These are phyloP conservation scores for Ophiocordyceps unilateralis DNA, from an alignment of 2,329 filamentous ascomycete genomes.

Conservation along the genomic window DNA sequence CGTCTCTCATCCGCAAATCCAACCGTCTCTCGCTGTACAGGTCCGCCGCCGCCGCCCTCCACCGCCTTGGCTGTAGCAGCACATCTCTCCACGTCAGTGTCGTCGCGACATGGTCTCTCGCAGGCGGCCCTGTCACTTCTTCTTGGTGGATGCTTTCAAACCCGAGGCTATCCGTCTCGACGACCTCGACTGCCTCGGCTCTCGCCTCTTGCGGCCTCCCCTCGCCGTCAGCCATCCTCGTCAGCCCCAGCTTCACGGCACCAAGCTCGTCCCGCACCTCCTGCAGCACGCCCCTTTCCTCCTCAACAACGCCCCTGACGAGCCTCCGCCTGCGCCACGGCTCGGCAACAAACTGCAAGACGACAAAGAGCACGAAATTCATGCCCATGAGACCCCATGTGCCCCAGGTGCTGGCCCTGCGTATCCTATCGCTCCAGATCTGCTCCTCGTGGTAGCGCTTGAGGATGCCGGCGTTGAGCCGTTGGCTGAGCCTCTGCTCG, in stretches of 20 bases:
- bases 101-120: not conserved
- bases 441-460: slow-evolving; percentile 96
- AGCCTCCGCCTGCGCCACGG: slow-evolving; percentile 74
- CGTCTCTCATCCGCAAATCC: slow-evolving; percentile 48
- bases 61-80: slow-evolving; percentile 23
- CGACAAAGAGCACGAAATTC: slow-evolving; percentile 76
- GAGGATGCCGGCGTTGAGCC: slow-evolving; percentile 67
- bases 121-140: not conserved
- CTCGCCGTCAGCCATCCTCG: slow-evolving; percentile 4
- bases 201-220: slow-evolving; percentile 1
- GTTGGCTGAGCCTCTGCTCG: slow-evolving; percentile 58
- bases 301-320: slow-evolving; percentile 67
- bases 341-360: slow-evolving; percentile 79
- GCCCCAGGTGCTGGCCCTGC: slow-evolving; percentile 92
- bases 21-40: slow-evolving; percentile 49
- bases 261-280: slow-evolving; percentile 27
- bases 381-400: slow-evolving; percentile 97
- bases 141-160: too few relatives aligned
- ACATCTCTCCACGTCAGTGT: slow-evolving; percentile 23
- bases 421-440: slow-evolving; percentile 96
- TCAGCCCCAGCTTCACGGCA: slow-evolving; percentile 13
- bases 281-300: slow-evolving; percentile 44
- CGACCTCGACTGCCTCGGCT: not conserved
- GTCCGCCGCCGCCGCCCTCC: slow-evolving; percentile 34
- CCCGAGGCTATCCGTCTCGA: not conserved